A percentile compares a stretch with the other conserved stretches of the same genome.
Conservation (phyloP, 73 alveolate genomes). For the Chromera velia region DNA sequence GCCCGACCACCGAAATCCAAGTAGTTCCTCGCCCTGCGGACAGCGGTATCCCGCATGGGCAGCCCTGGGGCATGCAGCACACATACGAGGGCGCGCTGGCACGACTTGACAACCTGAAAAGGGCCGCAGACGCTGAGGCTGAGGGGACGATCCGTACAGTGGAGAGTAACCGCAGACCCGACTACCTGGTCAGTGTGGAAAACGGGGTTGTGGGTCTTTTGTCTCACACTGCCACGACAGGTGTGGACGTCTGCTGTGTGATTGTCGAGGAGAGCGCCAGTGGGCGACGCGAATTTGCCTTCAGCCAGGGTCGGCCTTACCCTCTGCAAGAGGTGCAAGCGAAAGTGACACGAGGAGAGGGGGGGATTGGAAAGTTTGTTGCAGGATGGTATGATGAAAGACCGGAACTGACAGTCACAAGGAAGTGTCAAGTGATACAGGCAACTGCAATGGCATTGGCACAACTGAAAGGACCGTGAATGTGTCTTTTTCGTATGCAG, state of each 20-base stretch:
- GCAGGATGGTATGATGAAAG: too few species aligned
- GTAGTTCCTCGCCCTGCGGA: neutral
- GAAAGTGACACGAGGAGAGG: too few species aligned
- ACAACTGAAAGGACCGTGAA: too few species aligned
- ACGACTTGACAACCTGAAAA: slow-evolving; percentile 1
- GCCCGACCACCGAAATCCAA: neutral
- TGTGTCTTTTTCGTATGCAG: too few species aligned
- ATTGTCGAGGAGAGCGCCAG: neutral
- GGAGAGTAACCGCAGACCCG: neutral
- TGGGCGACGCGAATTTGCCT: neutral
- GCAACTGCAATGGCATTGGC: too few species aligned
- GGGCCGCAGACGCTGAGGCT: neutral
- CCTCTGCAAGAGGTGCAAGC: slow-evolving; percentile 12
- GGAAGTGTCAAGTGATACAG: too few species aligned
- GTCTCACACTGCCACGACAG: neutral
- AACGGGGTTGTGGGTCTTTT: neutral
- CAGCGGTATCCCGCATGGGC: slow-evolving; percentile 17
- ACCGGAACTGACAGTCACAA: too few species aligned
- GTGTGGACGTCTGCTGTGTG: slow-evolving; percentile 3
- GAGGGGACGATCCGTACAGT: neutral
- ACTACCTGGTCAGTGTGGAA: neutral
- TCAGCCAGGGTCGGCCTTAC: slow-evolving; percentile 16
- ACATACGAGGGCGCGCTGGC: slow-evolving; percentile 8
- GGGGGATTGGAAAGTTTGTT: too few species aligned
- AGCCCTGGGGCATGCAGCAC: slow-evolving; percentile 22